Conservation (phyloP, 768 basidiomycete genomes). For the Pleurotus cornucopiae region DNA sequence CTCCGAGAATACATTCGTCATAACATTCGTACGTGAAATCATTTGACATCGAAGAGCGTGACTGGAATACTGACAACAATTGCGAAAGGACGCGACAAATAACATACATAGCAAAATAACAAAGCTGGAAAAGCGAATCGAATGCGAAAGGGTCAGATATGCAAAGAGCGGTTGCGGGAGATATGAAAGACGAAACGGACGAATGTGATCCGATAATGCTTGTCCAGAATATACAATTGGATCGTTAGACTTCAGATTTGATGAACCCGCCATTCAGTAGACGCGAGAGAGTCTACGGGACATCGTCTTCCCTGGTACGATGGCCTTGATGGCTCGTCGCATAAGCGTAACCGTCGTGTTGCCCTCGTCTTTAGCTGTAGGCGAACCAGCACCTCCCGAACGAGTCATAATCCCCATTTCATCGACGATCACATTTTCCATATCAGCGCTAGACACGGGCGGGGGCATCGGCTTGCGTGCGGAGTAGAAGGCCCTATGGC, state of each 20-base stretch:
- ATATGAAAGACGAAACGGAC: not conserved
- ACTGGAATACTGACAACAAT: not conserved
- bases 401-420: conserved; percentile 57
- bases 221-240: conserved; percentile 4
- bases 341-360: conserved; percentile 52
- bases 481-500: conserved; percentile 41
- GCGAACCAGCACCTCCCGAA: conserved; percentile 18
- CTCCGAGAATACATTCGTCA: not conserved
- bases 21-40: not conserved
- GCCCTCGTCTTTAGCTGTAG: conserved; percentile 39
- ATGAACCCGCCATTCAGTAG: conserved; percentile 14
- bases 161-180: not conserved
- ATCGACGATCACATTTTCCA: conserved; percentile 48
- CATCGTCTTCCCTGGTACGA: conserved; percentile 56
- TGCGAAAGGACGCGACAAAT: not conserved
- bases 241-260: not conserved
- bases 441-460: conserved; percentile 66
- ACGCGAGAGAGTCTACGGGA: conserved; percentile 48
- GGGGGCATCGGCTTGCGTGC: conserved; percentile 61
- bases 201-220: not conserved
- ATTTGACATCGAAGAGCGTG: conserved; percentile 8
- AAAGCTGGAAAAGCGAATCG: not conserved
- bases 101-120: conserved; percentile 5
- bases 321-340: conserved; percentile 71
- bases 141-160: not conserved